Percentiles rank a stretch among this genome's conserved stretches.
These are phyloP conservation scores for Gyrodon lividus DNA, from an alignment of 768 basidiomycete species.

Conservation along the genomic window DNA sequence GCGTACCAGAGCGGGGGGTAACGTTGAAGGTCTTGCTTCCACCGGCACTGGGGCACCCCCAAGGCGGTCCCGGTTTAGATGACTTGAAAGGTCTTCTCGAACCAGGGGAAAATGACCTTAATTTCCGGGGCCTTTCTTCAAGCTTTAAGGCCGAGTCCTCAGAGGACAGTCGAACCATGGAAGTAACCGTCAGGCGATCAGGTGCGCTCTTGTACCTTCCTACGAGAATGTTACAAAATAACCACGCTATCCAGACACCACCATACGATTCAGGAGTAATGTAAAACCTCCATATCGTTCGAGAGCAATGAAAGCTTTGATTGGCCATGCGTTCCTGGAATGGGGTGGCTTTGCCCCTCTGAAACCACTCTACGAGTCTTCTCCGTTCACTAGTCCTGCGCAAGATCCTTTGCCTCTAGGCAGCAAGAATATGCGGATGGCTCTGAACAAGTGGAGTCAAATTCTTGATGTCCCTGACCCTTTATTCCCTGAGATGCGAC, in stretches of 20 bases:
- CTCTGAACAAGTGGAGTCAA: slow-evolving; percentile 35
- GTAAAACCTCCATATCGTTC: slow-evolving; percentile 29
- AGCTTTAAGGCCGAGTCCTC: slow-evolving; percentile 4
- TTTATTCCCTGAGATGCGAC: slow-evolving; percentile 30
- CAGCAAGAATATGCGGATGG: slow-evolving; percentile 29
- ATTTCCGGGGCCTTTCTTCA: not conserved
- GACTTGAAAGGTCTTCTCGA: slow-evolving; percentile 31
- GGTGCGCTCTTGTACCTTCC: slow-evolving; percentile 16
- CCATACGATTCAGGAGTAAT: slow-evolving; percentile 22
- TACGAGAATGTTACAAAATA: not conserved
- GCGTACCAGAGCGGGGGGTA: slow-evolving; percentile 33
- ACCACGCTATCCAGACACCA: slow-evolving; percentile 8
- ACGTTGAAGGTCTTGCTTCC: slow-evolving; percentile 33
- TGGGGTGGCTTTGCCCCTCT: slow-evolving; percentile 34
- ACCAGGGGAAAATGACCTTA: slow-evolving; percentile 8
- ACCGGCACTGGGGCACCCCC: slow-evolving; percentile 13
- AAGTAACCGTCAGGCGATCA: slow-evolving; percentile 22
- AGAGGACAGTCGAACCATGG: slow-evolving; percentile 1
- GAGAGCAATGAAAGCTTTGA: slow-evolving; percentile 27
- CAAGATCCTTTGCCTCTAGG: slow-evolving; percentile 16
- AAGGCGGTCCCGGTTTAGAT: slow-evolving; percentile 35
- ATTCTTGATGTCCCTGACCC: slow-evolving; percentile 32
- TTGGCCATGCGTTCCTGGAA: slow-evolving; percentile 32
- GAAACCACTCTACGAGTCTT: slow-evolving; percentile 28
- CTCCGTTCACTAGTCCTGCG: slow-evolving; percentile 23